These are phyloP conservation scores for Ramalina peruviana DNA, from an alignment of 495 filamentous ascomycete species.

Conservation along the genomic window DNA sequence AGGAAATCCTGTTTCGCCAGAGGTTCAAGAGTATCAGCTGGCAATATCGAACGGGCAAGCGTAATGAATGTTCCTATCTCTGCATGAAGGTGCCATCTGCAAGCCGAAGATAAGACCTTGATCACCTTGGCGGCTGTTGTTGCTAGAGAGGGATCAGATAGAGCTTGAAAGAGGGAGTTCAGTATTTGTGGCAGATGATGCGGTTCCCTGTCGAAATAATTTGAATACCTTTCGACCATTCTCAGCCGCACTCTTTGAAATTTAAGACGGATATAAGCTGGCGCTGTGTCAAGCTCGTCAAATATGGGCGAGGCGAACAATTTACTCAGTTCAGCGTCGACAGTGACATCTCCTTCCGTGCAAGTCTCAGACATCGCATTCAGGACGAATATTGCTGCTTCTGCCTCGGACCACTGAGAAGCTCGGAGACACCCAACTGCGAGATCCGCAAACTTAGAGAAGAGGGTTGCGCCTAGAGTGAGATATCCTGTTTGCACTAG, in stretches of 20 bases:
- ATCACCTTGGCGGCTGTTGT: slow-evolving; percentile 70
- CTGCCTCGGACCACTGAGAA: slow-evolving; percentile 60
- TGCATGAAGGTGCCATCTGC: slow-evolving; percentile 51
- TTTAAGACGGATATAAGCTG: slow-evolving; percentile 2
- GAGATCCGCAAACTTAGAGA: slow-evolving; percentile 54
- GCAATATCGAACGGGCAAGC: slow-evolving; percentile 55
- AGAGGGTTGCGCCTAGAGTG: slow-evolving; percentile 50
- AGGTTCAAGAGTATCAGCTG: slow-evolving; percentile 45
- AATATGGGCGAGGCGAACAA: slow-evolving; percentile 59
- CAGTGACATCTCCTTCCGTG: slow-evolving; percentile 48
- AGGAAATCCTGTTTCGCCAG: slow-evolving; percentile 68
- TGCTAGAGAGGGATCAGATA: slow-evolving; percentile 52
- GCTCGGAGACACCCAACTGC: slow-evolving; percentile 43
- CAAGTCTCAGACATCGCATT: slow-evolving; percentile 56
- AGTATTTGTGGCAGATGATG: slow-evolving; percentile 60
- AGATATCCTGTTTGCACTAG: slow-evolving; percentile 64
- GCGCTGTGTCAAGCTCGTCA: slow-evolving; percentile 34
- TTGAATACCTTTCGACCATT: slow-evolving; percentile 63
- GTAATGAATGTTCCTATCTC: slow-evolving; percentile 66
- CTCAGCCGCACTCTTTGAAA: slow-evolving; percentile 27
- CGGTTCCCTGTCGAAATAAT: slow-evolving; percentile 65
- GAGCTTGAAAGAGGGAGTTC: slow-evolving; percentile 66
- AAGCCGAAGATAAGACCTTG: slow-evolving; percentile 63
- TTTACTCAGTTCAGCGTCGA: slow-evolving; percentile 50
- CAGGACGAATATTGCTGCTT: slow-evolving; percentile 69